Conservation (phyloP, 1,284 basidiomycete species). For the Moniliophthora roreri region DNA sequence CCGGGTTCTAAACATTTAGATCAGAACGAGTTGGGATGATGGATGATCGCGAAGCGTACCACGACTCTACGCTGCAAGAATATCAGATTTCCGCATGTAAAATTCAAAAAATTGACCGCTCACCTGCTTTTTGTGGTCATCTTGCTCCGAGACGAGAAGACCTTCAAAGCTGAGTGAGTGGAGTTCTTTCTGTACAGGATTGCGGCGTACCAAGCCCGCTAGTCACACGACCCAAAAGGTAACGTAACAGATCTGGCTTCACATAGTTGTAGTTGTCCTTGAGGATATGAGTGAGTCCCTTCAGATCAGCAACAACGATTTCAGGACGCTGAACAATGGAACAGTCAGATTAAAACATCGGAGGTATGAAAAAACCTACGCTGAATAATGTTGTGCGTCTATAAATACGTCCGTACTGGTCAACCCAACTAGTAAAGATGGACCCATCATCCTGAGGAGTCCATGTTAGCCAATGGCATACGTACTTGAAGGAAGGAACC, state of each 20-base stretch:
- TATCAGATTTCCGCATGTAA: not conserved
- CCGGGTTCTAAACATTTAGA: constrained; percentile 47
- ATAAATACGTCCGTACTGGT: no score
- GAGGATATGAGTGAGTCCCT: constrained; percentile 13
- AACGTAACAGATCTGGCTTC: constrained; percentile 8
- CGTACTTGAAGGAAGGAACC: no score
- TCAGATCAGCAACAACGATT: constrained; percentile 11
- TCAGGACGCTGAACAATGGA: not conserved
- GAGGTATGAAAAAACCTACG: no score
- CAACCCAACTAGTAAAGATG: no score
- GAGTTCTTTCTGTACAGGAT: not conserved
- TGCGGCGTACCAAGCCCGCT: constrained; percentile 6
- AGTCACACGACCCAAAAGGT: constrained; percentile 3
- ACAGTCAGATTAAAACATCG: no score
- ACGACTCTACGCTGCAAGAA: constrained; percentile 13
- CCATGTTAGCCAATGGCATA: no score
- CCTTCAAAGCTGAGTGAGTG: not conserved
- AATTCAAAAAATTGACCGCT: no score
- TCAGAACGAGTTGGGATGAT: not conserved
- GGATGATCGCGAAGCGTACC: not conserved
- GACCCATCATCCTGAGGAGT: no score
- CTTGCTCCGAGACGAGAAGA: constrained; percentile 12
- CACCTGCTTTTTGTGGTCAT: constrained; percentile 14
- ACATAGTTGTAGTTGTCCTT: constrained; percentile 8
- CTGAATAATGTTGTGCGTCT: no score